These are phyloP conservation scores for Talaromyces piceae DNA, from an alignment of 2,329 filamentous ascomycete genomes.

Conservation along the genomic window DNA sequence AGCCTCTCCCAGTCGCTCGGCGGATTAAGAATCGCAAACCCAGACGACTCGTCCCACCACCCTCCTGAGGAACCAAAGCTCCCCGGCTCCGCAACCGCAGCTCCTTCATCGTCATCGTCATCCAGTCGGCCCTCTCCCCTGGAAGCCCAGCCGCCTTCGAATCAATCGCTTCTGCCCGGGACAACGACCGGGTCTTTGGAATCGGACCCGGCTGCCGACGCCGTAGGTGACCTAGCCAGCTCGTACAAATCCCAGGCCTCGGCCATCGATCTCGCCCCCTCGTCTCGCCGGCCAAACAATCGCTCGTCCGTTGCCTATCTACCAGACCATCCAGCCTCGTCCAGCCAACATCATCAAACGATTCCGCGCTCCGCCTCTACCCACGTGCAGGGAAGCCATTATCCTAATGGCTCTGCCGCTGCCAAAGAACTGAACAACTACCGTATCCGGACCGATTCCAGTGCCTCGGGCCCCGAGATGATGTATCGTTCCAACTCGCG, in stretches of 20 bases:
- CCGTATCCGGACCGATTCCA: constrained; percentile 53
- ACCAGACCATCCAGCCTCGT: constrained; percentile 14
- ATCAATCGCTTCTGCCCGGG: constrained; percentile 4
- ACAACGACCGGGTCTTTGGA: constrained; percentile 10
- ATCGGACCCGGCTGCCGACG: constrained; percentile 13
- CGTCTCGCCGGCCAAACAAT: constrained; percentile 22
- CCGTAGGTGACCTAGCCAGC: constrained; percentile 4
- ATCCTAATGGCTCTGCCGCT: constrained; percentile 32
- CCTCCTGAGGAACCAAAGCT: constrained; percentile 27
- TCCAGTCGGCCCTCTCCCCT: constrained; percentile 12
- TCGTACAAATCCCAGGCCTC: constrained; percentile 7
- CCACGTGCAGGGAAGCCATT: constrained; percentile 36
- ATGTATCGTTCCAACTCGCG: constrained; percentile 58
- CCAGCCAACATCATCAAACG: constrained; percentile 29
- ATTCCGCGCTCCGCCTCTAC: constrained; percentile 41
- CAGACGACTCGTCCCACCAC: constrained; percentile 60
- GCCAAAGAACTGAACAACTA: constrained; percentile 38
- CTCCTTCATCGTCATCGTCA: constrained; percentile 11
- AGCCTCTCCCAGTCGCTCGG: constrained; percentile 88
- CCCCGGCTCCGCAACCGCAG: neutral
- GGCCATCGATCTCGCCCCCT: neutral
- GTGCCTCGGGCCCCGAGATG: constrained; percentile 47
- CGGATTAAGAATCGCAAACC: constrained; percentile 93
- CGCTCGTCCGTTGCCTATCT: constrained; percentile 36
- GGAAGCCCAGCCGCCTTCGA: constrained; percentile 8